Conservation (phyloP, 1,139 yeast species). For the Kluyveromyces marxianus region DNA sequence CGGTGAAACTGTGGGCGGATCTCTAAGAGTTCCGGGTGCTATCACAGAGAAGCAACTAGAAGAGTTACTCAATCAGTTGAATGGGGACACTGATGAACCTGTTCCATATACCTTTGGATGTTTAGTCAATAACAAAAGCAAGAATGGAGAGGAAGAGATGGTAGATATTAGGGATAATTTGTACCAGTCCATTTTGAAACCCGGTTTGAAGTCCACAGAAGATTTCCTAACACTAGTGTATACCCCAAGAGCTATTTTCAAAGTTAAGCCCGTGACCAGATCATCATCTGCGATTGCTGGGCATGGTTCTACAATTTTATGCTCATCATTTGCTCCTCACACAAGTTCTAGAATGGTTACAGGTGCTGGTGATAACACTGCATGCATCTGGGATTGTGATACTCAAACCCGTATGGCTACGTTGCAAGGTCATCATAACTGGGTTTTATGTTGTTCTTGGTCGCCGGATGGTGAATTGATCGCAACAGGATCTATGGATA, state of each 20-base stretch:
- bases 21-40: conserved; percentile 85
- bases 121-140: conserved; percentile 38
- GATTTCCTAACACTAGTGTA: conserved; percentile 85
- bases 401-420: conserved; percentile 87
- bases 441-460: conserved; percentile 93
- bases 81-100: conserved; percentile 66
- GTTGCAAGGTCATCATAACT: conserved; percentile 76
- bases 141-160: conserved; percentile 33
- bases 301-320: conserved; percentile 87
- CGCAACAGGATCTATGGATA: conserved; percentile 97
- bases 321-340: conserved; percentile 90
- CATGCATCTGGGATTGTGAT: conserved; percentile 94
- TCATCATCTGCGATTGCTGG: conserved; percentile 92
- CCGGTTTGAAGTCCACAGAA: conserved; percentile 84
- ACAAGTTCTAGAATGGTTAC: conserved; percentile 83
- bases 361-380: conserved; percentile 97
- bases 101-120: conserved; percentile 85
- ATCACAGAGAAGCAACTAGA: conserved; percentile 83
- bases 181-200: conserved; percentile 73
- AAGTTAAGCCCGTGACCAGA: conserved; percentile 85
- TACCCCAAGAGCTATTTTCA: conserved; percentile 92
- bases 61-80: conserved; percentile 68
- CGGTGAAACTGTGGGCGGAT: conserved; percentile 82
- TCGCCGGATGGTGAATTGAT: conserved; percentile 86
- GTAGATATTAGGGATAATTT: conserved; percentile 73